Conservation (phyloP, 1,284 basidiomycete genomes). For the Cryptococcus sp. region DNA sequence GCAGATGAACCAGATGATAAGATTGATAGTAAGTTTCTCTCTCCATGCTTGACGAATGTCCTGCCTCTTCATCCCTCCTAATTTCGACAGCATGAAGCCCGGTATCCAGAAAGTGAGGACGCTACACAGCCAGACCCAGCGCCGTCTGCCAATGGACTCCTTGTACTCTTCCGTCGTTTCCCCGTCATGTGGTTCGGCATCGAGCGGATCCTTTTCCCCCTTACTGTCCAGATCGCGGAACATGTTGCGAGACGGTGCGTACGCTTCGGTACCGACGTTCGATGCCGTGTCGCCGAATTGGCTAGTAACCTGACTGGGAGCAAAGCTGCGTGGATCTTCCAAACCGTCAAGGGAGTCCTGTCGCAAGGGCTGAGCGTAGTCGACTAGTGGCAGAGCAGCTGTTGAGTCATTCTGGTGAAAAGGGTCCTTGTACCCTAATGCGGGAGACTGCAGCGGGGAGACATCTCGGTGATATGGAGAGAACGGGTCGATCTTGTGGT, state of each 20-base stretch:
- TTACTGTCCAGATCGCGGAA: slow-evolving; percentile 78
- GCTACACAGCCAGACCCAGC: slow-evolving; percentile 89
- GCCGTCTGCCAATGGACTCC: slow-evolving; percentile 72
- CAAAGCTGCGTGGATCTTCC: slow-evolving; percentile 63
- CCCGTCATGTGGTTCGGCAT: slow-evolving; percentile 75
- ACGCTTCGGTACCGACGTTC: slow-evolving; percentile 81
- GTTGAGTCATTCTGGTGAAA: slow-evolving; percentile 45
- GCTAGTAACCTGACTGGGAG: slow-evolving; percentile 66
- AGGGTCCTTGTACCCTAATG: slow-evolving; percentile 57
- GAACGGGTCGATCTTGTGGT: slow-evolving; percentile 65
- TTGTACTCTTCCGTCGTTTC: slow-evolving; percentile 86
- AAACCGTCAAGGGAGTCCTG: slow-evolving; percentile 60
- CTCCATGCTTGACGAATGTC: slow-evolving; percentile 96
- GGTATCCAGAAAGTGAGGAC: slow-evolving; percentile 92
- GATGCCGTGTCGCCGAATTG: slow-evolving; percentile 74
- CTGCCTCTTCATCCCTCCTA: slow-evolving; percentile 88
- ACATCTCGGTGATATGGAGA: slow-evolving; percentile 77
- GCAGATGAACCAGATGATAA: slow-evolving; percentile 95
- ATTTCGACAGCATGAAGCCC: slow-evolving; percentile 65
- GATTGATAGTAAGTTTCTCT: slow-evolving; percentile 93
- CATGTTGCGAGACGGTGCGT: slow-evolving; percentile 93
- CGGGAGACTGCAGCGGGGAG: slow-evolving; percentile 38
- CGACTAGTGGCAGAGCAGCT: slow-evolving; percentile 66
- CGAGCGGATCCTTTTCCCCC: slow-evolving; percentile 71
- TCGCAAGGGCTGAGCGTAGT: slow-evolving; percentile 74